Evolutionary conservation across 140 eudicot genomes (phyloP).

Genomic region (Cichorium intybus): DNA sequence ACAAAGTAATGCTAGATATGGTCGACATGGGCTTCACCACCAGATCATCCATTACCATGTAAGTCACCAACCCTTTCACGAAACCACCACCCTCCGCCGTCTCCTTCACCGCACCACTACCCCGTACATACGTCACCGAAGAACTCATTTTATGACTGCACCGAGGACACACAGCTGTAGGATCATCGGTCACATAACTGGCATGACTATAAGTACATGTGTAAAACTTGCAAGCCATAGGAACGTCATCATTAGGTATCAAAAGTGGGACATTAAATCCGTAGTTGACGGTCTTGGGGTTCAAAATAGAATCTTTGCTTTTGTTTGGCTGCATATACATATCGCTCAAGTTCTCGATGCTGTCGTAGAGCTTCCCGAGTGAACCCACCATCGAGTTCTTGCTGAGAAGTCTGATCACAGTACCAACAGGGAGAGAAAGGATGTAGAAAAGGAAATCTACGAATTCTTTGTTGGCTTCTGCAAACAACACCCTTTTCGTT

Average conservation of each 20-base stretch:
- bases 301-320: slow-evolving; percentile 30
- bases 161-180: slow-evolving; percentile 12
- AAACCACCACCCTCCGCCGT: slow-evolving; percentile 22
- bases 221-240: background rate
- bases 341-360: slow-evolving; percentile 33
- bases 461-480: slow-evolving; percentile 45
- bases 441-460: slow-evolving; percentile 39
- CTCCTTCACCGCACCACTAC: background rate
- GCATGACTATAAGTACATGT: background rate
- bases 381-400: slow-evolving; percentile 42
- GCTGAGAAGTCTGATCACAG: slow-evolving; percentile 33
- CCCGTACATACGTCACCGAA: background rate
- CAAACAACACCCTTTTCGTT: slow-evolving; percentile 32
- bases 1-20: slow-evolving; percentile 38
- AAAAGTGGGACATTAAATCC: slow-evolving; percentile 13
- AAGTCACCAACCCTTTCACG: slow-evolving; percentile 39
- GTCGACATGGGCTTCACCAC: slow-evolving; percentile 42
- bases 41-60: slow-evolving; percentile 50
- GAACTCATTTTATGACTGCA: background rate
- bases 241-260: background rate
- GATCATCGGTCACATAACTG: slow-evolving; percentile 8
- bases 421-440: slow-evolving; percentile 40
- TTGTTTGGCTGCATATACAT: slow-evolving; percentile 33
- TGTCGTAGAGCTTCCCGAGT: slow-evolving; percentile 34
- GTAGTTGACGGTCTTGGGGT: slow-evolving; percentile 14